Conservation (phyloP, 306 rosid species). For the Spatholobus suberectus region DNA sequence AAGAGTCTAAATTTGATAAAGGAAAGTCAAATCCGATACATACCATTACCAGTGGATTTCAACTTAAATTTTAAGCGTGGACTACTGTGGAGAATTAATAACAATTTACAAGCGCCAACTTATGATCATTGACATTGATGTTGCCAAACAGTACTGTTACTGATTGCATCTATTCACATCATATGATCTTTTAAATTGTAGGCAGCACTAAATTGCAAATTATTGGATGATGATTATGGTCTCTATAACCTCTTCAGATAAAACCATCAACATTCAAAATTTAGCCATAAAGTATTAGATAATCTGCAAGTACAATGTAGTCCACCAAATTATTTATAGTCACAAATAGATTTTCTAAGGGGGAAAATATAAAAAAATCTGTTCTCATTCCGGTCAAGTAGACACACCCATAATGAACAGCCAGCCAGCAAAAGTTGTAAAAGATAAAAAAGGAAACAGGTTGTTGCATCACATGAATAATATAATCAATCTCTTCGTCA, state of each 20-base stretch:
- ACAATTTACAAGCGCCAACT: background rate
- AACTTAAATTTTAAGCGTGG: background rate
- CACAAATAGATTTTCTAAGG: conserved; percentile 4
- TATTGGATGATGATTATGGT: conserved; percentile 9
- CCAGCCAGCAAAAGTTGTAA: background rate
- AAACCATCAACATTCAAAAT: conserved; percentile 28
- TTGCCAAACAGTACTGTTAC: conserved; percentile 16
- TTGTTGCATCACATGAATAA: conserved; percentile 1
- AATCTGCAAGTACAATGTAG: background rate
- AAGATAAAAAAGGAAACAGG: background rate
- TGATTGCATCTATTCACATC: background rate
- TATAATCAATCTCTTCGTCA: background rate
- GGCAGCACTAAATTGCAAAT: background rate
- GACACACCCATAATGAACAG: background rate
- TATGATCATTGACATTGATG: background rate
- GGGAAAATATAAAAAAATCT: background rate
- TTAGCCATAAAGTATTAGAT: background rate
- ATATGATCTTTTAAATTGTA: conserved; percentile 10
- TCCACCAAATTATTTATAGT: background rate
- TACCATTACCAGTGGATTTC: conserved; percentile 5
- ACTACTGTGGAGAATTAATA: background rate
- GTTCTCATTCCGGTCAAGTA: conserved; percentile 10
- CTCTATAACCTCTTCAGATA: conserved; percentile 28
- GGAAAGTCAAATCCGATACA: background rate
- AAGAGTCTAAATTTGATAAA: conserved; percentile 4